Conservation (phyloP, 2,329 filamentous ascomycete genomes). For the Magnaporthiopsis incrustans region DNA sequence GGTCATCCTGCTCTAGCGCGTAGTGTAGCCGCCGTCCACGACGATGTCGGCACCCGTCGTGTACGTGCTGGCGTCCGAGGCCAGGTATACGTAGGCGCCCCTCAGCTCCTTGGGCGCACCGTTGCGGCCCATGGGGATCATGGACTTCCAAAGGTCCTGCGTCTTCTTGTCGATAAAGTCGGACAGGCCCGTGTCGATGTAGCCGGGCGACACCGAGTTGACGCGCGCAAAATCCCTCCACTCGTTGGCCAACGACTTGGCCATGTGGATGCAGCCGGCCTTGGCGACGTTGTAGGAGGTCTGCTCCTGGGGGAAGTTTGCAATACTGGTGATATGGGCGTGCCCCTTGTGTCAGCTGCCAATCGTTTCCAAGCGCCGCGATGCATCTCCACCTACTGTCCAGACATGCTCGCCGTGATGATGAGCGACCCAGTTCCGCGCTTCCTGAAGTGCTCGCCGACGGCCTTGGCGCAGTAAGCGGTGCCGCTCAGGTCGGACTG, state of each 20-base stretch:
- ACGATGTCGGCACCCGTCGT: slow-evolving; percentile 68
- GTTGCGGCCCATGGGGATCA: slow-evolving; percentile 74
- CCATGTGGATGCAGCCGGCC: slow-evolving; percentile 52
- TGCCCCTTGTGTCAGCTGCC: slow-evolving; percentile 55
- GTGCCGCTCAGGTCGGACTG: slow-evolving; percentile 67
- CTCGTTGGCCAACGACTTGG: slow-evolving; percentile 66
- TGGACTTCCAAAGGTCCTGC: slow-evolving; percentile 67
- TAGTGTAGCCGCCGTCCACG: slow-evolving; percentile 67
- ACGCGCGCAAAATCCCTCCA: slow-evolving; percentile 68
- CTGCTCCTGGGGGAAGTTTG: slow-evolving; percentile 70
- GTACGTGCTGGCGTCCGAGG: slow-evolving; percentile 75
- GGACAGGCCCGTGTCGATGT: slow-evolving; percentile 67
- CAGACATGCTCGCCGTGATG: slow-evolving; percentile 4
- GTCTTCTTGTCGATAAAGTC: slow-evolving; percentile 56
- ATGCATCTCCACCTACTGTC: background rate
- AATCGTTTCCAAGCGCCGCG: slow-evolving; percentile 46
- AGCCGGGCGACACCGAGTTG: slow-evolving; percentile 68
- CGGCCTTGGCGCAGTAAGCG: slow-evolving; percentile 68
- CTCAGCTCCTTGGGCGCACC: slow-evolving; percentile 69
- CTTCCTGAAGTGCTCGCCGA: slow-evolving; percentile 60
- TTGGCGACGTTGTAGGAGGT: slow-evolving; percentile 68
- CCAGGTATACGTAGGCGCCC: slow-evolving; percentile 74
- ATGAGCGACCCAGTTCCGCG: slow-evolving; percentile 51
- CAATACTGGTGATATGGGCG: slow-evolving; percentile 67
- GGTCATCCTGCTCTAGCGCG: slow-evolving; percentile 17